Base-by-base conservation (phyloP, 2,329 filamentous ascomycete species). In the Botrytis fragariae region DNA sequence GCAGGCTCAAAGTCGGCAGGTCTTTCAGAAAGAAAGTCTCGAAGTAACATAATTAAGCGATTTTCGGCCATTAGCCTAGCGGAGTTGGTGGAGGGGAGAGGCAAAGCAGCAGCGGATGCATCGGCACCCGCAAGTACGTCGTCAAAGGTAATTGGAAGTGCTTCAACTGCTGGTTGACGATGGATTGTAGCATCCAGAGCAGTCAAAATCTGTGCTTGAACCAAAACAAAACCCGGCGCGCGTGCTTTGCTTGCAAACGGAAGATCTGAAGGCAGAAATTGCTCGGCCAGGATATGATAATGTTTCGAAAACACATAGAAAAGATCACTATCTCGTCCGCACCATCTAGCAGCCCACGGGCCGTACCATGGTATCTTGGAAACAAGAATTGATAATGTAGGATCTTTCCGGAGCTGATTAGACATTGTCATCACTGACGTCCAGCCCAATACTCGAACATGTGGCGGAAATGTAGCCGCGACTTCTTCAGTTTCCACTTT, bases 281-380 rank as follows among this genome's bases (percentile, higher is more conserved):
- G 90, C 35, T 88, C 86, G 37, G 89, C 85, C 18, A 93, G 82
- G 32, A 92, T 87, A 78, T 92, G 90, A 78, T 90, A 92, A 79
- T 92, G 87, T 80, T 93, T 93, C 74, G 88, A 85, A 79, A 93
- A 93, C 39, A 92, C 89, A 80, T 91, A 93, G 78, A 93, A 92
- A 62, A 93, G 83, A 80, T 93, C 91, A 68, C 90, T 92, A 77
- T 93, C 91, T 42, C 89, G 87, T n/a, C 91, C 91, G 76, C 86
- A 88, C 91, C 91, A 93, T 74, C 91, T 85, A 68, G 88, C 87
- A n/a, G 88, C 83, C 91, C 91, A 93, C 5, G 87, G 87, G 6
- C 90, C 90, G 78, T 89, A 86, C 91, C 91, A 93, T 69, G 88
- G 83, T 48, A 92, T 87, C 75, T 89, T 86, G n/a, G 85, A 83